Percentiles rank a stretch among this genome's conserved stretches.
phyloP scores from a whole-genome alignment of 2,329 filamentous ascomycete species.

The Claviceps cyperi region DNA sequence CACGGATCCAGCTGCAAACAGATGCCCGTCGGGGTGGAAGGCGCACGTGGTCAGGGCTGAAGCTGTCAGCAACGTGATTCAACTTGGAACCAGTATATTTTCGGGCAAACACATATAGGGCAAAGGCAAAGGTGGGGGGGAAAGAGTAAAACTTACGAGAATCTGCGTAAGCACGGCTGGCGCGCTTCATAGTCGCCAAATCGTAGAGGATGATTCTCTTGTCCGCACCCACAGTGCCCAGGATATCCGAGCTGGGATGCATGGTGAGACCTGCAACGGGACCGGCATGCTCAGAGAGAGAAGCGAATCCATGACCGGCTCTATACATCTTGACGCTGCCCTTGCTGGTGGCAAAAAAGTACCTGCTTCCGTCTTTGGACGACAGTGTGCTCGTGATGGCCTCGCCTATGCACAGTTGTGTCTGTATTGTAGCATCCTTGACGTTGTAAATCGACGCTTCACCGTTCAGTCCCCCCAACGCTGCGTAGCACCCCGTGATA shows the following conservation, averaged over 20 bases:
- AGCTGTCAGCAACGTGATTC: constrained; percentile 4
- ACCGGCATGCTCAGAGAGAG: constrained; percentile 71
- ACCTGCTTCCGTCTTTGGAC: constrained; percentile 46
- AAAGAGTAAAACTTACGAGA: constrained; percentile 45
- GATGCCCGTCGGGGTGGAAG: constrained; percentile 94
- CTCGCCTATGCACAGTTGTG: constrained; percentile 50
- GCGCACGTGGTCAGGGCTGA: constrained; percentile 59
- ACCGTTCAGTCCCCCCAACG: constrained; percentile 63
- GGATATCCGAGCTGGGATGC: constrained; percentile 68
- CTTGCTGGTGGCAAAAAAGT: constrained; percentile 55
- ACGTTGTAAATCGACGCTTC: constrained; percentile 63
- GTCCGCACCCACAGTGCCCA: constrained; percentile 79
- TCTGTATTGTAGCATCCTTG: constrained; percentile 50
- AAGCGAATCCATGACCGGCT: constrained; percentile 50
- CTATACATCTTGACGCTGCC: constrained; percentile 73
- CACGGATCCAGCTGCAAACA: constrained; percentile 71
- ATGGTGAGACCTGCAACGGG: constrained; percentile 61
- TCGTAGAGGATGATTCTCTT: constrained; percentile 92
- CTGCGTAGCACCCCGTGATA: constrained; percentile 46
- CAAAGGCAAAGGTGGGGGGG: not conserved
- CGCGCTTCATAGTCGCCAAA: constrained; percentile 47
- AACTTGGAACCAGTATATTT: not conserved
- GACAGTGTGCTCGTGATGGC: constrained; percentile 53
- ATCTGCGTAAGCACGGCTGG: constrained; percentile 68
- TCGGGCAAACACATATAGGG: not conserved